Evolutionary conservation across 495 filamentous ascomycete genomes (phyloP).

Genomic region (Bombardia bombarda): DNA sequence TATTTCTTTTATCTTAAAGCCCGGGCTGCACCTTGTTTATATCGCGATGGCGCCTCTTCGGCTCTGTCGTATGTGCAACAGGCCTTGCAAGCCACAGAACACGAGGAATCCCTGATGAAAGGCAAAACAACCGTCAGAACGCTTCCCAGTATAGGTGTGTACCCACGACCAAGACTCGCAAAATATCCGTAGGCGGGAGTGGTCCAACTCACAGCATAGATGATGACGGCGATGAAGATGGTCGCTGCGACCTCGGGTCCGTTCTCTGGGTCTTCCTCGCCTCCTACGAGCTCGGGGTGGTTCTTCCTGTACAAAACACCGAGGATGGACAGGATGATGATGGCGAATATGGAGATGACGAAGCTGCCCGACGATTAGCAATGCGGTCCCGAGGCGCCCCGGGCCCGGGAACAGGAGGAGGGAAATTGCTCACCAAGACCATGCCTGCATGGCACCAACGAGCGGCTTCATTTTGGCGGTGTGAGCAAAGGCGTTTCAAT

Average conservation of each 20-base stretch:
- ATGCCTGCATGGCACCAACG: slow-evolving; percentile 82
- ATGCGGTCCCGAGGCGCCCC: background rate
- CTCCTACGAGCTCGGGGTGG: slow-evolving; percentile 74
- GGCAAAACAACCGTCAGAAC: slow-evolving; percentile 5
- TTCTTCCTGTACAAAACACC: slow-evolving; percentile 69
- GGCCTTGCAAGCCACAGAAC: slow-evolving; percentile 81
- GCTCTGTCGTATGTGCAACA: slow-evolving; percentile 67
- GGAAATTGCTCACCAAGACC: slow-evolving; percentile 63
- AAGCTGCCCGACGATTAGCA: slow-evolving; percentile 44
- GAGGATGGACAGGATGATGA: slow-evolving; percentile 78
- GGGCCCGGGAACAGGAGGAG: background rate
- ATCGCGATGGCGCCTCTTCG: slow-evolving; percentile 76
- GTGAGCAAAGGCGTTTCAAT: background rate
- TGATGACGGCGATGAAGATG: slow-evolving; percentile 74
- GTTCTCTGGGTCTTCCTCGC: slow-evolving; percentile 62
- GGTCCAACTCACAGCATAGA: slow-evolving; percentile 64
- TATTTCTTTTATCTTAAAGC: slow-evolving; percentile 3
- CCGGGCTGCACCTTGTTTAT: slow-evolving; percentile 21
- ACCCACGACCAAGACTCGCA: background rate
- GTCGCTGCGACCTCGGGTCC: slow-evolving; percentile 70
- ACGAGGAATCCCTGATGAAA: slow-evolving; percentile 69
- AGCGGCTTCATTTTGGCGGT: slow-evolving; percentile 76
- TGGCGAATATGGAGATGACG: slow-evolving; percentile 80
- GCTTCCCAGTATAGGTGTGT: background rate
- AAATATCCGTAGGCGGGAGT: background rate